A percentile compares a stretch with the other conserved stretches of the same genome.
Conservation (phyloP, 176 grass and related monocot genomes). For the Canna indica region DNA sequence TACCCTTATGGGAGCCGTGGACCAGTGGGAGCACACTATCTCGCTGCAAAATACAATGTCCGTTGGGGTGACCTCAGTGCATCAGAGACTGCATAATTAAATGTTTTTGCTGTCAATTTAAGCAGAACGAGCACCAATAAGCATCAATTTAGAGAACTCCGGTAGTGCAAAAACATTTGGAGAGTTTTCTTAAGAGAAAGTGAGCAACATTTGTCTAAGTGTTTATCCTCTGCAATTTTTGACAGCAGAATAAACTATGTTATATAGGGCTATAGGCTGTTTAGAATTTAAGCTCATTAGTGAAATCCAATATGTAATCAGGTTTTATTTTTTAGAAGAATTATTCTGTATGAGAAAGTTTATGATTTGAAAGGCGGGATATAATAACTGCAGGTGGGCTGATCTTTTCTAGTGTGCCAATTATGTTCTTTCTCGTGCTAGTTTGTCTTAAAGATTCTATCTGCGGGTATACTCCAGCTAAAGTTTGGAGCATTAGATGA, state of each 20-base stretch:
- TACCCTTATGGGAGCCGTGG: slow-evolving; percentile 87
- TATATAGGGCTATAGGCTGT: no score
- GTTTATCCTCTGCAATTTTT: not conserved
- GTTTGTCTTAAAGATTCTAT: no score
- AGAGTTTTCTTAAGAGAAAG: not conserved
- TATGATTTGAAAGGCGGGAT: no score
- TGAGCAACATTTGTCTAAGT: not conserved
- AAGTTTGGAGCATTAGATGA: no score
- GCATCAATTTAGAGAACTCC: not conserved
- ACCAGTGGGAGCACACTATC: slow-evolving; percentile 73
- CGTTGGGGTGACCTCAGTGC: slow-evolving; percentile 65
- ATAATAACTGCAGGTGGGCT: no score
- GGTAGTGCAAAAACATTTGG: not conserved
- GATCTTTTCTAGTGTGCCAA: no score
- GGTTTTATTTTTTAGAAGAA: no score
- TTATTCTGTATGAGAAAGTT: not conserved
- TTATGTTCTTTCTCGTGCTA: no score
- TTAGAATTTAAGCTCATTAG: no score
- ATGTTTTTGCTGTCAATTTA: not conserved
- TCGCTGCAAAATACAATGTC: slow-evolving; percentile 74
- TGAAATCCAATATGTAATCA: no score
- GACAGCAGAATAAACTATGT: no score
- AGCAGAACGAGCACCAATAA: not conserved
- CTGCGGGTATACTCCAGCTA: no score
- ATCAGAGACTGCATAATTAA: not conserved